These are phyloP conservation scores for Monosporascus sp. DNA, from an alignment of 2,329 filamentous ascomycete genomes.

Conservation along the genomic window DNA sequence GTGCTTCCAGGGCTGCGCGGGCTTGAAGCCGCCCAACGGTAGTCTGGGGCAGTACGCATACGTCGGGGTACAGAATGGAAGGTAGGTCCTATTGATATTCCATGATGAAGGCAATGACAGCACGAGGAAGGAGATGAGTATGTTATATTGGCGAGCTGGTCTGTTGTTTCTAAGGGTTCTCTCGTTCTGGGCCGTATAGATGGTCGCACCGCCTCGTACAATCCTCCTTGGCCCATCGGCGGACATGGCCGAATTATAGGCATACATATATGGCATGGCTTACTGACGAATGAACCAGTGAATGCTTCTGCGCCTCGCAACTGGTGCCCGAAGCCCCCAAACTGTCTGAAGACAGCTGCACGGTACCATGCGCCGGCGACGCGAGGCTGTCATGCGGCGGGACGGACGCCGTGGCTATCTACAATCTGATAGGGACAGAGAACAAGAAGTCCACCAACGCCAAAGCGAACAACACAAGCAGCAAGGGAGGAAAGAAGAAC, in stretches of 20 bases:
- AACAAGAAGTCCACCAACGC: not conserved
- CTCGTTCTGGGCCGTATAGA: not conserved
- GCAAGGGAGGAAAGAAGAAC: not conserved
- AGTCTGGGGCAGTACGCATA: conserved; percentile 10
- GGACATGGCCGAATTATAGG: no score
- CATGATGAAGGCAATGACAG: no score
- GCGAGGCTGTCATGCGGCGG: conserved; percentile 19
- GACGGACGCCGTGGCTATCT: conserved; percentile 15
- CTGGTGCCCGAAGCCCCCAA: conserved; percentile 12
- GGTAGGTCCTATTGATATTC: conserved; percentile 7
- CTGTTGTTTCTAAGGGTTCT: not conserved
- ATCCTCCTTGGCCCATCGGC: no score
- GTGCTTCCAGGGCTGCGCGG: conserved; percentile 19
- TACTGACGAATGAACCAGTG: conserved; percentile 8
- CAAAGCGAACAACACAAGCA: no score
- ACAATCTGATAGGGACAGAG: conserved; percentile 7
- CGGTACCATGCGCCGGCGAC: conserved; percentile 16
- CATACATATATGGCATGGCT: no score
- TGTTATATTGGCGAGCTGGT: no score
- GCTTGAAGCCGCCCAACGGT: conserved; percentile 2
- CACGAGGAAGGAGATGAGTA: no score
- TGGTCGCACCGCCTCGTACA: not conserved
- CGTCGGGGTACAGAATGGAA: conserved; percentile 19
- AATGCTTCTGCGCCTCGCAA: conserved; percentile 18
- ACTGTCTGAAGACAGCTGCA: conserved; percentile 16